These are phyloP conservation scores for Spergularia bocconei DNA, from an alignment of 148 eudicot genomes.

Conservation along the genomic window DNA sequence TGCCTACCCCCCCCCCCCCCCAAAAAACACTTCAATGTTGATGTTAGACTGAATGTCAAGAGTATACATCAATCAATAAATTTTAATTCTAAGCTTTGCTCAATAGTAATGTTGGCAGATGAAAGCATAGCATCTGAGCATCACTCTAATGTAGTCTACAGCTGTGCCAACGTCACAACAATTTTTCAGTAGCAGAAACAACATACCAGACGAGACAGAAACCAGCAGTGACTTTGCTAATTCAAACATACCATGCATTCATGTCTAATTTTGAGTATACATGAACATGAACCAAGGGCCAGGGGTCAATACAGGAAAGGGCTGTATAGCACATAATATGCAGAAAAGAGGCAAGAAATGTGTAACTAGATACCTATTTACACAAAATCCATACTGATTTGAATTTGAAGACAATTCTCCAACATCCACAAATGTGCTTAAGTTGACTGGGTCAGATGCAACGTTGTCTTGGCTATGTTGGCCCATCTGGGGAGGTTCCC, in stretches of 20 bases:
- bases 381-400: constrained; percentile 35
- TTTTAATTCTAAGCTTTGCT: too few relatives aligned
- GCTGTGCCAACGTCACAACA: too few relatives aligned
- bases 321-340: background rate
- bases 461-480: constrained; percentile 29
- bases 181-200: too few relatives aligned
- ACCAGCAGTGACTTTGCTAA: background rate
- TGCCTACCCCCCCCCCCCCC: background rate
- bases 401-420: constrained; percentile 38
- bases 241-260: background rate
- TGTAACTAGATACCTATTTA: constrained; percentile 43
- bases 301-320: background rate
- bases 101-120: too few relatives aligned
- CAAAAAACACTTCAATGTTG: too few relatives aligned
- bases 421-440: constrained; percentile 31
- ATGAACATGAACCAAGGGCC: background rate
- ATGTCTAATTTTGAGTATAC: background rate
- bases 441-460: constrained; percentile 35
- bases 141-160: too few relatives aligned
- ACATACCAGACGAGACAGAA: too few relatives aligned
- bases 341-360: background rate
- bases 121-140: too few relatives aligned
- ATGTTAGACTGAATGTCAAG: too few relatives aligned
- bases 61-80: too few relatives aligned
- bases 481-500: constrained; percentile 35